phyloP scores from a whole-genome alignment of 441 rosid species.

The Jatropha podagrica region DNA sequence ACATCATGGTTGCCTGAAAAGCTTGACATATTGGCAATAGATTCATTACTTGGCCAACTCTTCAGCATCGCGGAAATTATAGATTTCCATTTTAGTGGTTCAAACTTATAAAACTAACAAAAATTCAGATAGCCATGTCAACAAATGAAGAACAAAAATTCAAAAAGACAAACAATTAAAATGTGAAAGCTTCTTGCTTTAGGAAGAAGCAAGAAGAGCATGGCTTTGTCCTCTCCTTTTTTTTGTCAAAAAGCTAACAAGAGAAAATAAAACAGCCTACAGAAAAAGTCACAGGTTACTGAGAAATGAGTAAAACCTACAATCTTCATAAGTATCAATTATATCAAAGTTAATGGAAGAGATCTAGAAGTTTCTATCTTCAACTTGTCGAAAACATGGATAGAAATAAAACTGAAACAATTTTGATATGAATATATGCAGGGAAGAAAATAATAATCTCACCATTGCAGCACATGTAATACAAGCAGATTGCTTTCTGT shows the following conservation, averaged over 20 bases:
- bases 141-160: not conserved
- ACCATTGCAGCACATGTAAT: conserved; percentile 22
- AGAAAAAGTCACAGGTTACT: not conserved
- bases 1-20: not conserved
- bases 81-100: not conserved
- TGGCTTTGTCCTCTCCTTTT: not conserved
- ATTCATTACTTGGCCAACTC: not conserved
- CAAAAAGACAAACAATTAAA: not conserved
- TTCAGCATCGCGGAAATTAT: not conserved
- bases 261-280: not conserved
- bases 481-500: conserved; percentile 18
- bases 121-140: not conserved
- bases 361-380: not conserved
- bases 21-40: not conserved
- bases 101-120: not conserved
- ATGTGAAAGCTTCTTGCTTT: conserved; percentile 4
- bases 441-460: conserved; percentile 2
- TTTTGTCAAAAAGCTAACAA: not conserved
- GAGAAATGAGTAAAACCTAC: not conserved
- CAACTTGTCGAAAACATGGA: not conserved
- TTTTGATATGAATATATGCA: not conserved
- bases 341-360: not conserved
- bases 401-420: not conserved
- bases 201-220: conserved; percentile 8
- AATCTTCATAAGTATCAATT: not conserved